Conservation (phyloP, 148 eudicot species). For the Rhododendron henanense region DNA sequence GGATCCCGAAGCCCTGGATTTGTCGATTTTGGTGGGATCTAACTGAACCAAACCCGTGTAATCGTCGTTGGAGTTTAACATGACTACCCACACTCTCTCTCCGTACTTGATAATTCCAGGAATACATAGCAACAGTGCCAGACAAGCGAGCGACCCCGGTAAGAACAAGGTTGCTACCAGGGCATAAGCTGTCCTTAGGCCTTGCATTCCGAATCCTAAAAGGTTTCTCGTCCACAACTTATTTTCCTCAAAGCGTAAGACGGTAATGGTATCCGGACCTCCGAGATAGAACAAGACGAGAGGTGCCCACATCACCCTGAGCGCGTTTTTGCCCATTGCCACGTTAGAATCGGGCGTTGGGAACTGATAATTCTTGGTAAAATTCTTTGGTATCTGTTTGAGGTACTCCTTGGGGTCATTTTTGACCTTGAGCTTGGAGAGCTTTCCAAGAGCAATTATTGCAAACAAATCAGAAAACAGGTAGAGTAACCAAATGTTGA, state of each 20-base stretch:
- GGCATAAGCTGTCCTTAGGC: neutral
- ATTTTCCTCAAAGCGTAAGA: neutral
- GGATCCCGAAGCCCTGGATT: neutral
- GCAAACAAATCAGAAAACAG: neutral
- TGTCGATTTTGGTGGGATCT: neutral
- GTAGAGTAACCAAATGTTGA: neutral
- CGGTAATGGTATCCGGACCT: conserved; percentile 9
- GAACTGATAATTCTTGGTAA: too few relatives aligned
- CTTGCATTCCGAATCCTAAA: neutral
- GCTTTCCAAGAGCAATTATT: conserved; percentile 13
- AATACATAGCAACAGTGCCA: neutral
- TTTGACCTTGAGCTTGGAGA: neutral
- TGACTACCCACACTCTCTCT: neutral
- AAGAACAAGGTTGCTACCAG: neutral
- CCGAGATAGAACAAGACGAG: conserved; percentile 4
- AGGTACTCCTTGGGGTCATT: too few relatives aligned
- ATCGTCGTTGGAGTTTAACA: neutral
- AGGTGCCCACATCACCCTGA: conserved; percentile 12
- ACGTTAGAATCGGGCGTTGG: too few relatives aligned
- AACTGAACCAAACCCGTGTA: neutral
- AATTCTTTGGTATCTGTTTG: too few relatives aligned
- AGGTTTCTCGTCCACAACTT: neutral
- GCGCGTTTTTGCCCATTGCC: neutral
- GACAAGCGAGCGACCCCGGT: neutral
- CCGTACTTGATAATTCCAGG: conserved; percentile 8